Base-by-base conservation (phyloP, 1,139 yeast species). In the Zygotorulaspora mrakii region DNA sequence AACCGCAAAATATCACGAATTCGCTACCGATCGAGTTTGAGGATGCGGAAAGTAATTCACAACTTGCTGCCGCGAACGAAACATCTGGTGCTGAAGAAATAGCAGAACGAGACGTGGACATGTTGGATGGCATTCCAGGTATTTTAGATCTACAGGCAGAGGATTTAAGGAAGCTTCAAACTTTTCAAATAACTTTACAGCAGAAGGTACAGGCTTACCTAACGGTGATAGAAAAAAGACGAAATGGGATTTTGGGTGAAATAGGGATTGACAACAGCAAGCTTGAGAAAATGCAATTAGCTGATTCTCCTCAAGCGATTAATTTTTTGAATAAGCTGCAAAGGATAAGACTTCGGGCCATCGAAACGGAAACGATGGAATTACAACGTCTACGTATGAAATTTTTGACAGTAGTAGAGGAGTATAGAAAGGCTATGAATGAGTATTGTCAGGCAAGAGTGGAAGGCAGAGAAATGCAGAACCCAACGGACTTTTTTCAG, bases 321-420 rank as follows among this genome's bases (percentile, higher is more conserved):
- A 48, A 42, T 17, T 48, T 43, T 21, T 23, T 55, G 9, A 55
- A 50, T 37, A 52, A 54, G 33, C 36, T 59, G 23, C 63, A 60
- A 37, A 49, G 58, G 26, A 52, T 59, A 11, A 53, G 59, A 28
- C 39, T 60, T 17, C 53, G 62, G 27, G 64, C 62, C 1, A 49
- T 58, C 3, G 64, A 59, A 40, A 49, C 57, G 16, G 64, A 59
- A 43, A 55, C 60, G 3, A 33, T 55, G 27, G 62, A 57, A 34
- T 32, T 57, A 29, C 60, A 57, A 39, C 51, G 50, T 17, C 39
- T 57, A 13, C 47, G 56, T 32, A 34, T 49, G 8, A 53, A 50
- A 32, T 53, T 57, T 31, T 33, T 45, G 20, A 49, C 48, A 4
- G 48, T 54, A 3, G 52, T 59, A 8, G 53, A 55, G 23, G 57